Percentiles rank a stretch among this genome's conserved stretches.
Evolutionary conservation across 2,329 filamentous ascomycete species (phyloP).

Genomic region (Trichoderma cornu-damae): DNA sequence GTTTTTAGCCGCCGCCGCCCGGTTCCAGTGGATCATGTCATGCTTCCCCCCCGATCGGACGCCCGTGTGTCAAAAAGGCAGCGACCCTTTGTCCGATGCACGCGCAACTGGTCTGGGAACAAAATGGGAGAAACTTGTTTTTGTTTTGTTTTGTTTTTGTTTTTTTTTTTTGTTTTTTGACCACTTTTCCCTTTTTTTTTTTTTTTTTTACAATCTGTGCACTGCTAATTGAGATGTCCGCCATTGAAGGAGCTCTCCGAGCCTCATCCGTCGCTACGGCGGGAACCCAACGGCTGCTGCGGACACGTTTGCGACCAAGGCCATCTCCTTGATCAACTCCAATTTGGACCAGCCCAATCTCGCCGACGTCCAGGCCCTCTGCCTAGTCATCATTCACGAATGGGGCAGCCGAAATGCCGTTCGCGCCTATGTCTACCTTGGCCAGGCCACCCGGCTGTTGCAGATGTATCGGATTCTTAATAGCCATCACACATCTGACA

Average conservation of each 20-base stretch:
- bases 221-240: background rate
- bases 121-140: background rate
- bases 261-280: slow-evolving; percentile 54
- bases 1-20: slow-evolving; percentile 4
- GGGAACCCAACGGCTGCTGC: slow-evolving; percentile 51
- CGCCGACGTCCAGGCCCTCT: slow-evolving; percentile 57
- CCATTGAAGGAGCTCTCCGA: slow-evolving; percentile 50
- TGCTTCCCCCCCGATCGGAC: slow-evolving; percentile 1
- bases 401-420: slow-evolving; percentile 59
- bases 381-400: slow-evolving; percentile 57
- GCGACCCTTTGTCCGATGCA: background rate
- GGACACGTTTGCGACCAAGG: slow-evolving; percentile 56
- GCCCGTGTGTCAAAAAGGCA: background rate
- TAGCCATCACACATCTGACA: slow-evolving; percentile 47
- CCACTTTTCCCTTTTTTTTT: too few species aligned
- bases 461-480: slow-evolving; percentile 60
- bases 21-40: background rate
- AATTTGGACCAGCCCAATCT: slow-evolving; percentile 55
- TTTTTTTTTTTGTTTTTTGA: background rate
- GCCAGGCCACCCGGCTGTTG: slow-evolving; percentile 58
- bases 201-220: background rate
- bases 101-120: background rate
- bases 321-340: slow-evolving; percentile 52
- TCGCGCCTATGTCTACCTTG: slow-evolving; percentile 58
- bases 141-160: background rate